A percentile compares a stretch with the other conserved stretches of the same genome.
phyloP scores from a whole-genome alignment of 805 yeast species.

The Deakozyma indianensis region DNA sequence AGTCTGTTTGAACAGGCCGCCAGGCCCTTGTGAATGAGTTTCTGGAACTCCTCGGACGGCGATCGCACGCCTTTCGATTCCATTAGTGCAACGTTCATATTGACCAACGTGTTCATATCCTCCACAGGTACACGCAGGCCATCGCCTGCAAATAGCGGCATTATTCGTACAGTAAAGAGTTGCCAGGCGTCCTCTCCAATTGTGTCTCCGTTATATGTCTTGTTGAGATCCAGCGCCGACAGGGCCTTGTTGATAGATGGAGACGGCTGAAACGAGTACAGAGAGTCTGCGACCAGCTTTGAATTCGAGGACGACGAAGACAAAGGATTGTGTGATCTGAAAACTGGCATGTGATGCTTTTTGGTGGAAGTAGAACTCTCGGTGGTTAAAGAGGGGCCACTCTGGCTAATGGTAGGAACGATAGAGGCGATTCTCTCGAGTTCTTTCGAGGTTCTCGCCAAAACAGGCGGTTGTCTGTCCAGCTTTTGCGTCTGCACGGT shows the following conservation, averaged over 20 bases:
- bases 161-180: constrained; percentile 26
- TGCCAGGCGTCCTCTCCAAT: constrained; percentile 37
- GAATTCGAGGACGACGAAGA: constrained; percentile 30
- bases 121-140: constrained; percentile 39
- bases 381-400: constrained; percentile 7
- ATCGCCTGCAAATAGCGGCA: constrained; percentile 36
- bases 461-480: constrained; percentile 18
- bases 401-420: constrained; percentile 10
- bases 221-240: constrained; percentile 18
- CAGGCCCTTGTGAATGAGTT: constrained; percentile 5
- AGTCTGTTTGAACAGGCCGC: constrained; percentile 14
- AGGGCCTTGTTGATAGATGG: constrained; percentile 19
- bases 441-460: constrained; percentile 20
- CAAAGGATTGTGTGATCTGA: constrained; percentile 25
- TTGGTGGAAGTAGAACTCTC: constrained; percentile 6
- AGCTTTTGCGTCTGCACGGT: constrained; percentile 14
- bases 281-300: constrained; percentile 24
- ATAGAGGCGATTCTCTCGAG: constrained; percentile 24
- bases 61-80: constrained; percentile 31
- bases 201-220: constrained; percentile 21
- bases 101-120: constrained; percentile 37
- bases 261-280: constrained; percentile 26
- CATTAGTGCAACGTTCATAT: constrained; percentile 29
- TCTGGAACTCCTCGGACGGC: constrained; percentile 24
- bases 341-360: constrained; percentile 23